Evolutionary conservation across 2,329 filamentous ascomycete genomes (phyloP), one percentile per base, ranked within the genome.

Genomic region (Clonostachys rosea): DNA sequence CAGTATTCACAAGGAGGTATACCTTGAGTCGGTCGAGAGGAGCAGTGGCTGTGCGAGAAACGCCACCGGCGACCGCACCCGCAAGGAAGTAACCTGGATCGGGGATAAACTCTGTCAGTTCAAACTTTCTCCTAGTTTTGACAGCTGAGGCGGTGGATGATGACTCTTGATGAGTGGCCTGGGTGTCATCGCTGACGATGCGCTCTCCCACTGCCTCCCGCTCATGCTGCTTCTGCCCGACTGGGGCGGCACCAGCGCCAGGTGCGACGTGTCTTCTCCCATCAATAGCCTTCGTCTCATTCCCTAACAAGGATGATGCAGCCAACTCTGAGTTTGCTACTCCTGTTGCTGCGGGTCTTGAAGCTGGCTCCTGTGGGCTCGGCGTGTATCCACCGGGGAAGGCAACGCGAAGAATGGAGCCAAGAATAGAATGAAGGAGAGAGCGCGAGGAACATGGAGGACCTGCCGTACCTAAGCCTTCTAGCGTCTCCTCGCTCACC

Each of bases 81-180:
- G 94, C 94, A 72, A 95, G 71, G 70, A 97, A 99, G 73, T 97
- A 99, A 79, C 94, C 94, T 95, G 87, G 79, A 83, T 90, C 81
- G 68, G 88, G 89, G 68, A 90, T 75, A 76, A 86, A 78, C 65
- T 76, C 73, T 66, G 80, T 84, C 74, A 85, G 80, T 74, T 66
- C 73, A 64, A 64, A 66, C 66, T 74, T 74, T 67, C 63, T 69
- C 54, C 60, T 61, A 45, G 54, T 54, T 55, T 55, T 58, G 56
- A 56, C 61, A 51, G 59, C 55, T 60, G 60, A 59, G 49, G 63
- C 60, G 62, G 62, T 61, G 54, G 62, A 61, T 57, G 54, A 56
- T 44, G 57, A 56, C 59, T 53, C 55, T 56, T 57, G 57, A 30
- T 30, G 24, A 45, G 50, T 57, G 52, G 52, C 49, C 42, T 43